These are phyloP conservation scores for Coprinopsis marcescibilis DNA, from an alignment of 768 basidiomycete genomes.

Conservation along the genomic window DNA sequence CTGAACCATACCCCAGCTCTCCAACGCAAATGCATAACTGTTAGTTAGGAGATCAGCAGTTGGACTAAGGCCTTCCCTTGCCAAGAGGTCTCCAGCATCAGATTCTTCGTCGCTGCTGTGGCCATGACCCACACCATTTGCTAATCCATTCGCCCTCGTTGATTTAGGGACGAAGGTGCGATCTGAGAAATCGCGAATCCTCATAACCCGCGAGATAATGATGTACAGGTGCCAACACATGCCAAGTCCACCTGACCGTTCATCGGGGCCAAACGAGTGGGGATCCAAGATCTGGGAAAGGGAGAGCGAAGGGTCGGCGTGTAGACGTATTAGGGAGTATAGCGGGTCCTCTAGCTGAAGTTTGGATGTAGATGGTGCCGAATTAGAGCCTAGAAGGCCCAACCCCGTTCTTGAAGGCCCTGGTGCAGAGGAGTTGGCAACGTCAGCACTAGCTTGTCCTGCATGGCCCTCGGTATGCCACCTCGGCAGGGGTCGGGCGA, in stretches of 20 bases:
- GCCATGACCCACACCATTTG: conserved; percentile 23
- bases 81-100: conserved; percentile 21
- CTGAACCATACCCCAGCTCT: conserved; percentile 72
- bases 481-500: conserved; percentile 57
- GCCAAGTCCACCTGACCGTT: conserved; percentile 62
- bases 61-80: conserved; percentile 70
- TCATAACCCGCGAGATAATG: conserved; percentile 76
- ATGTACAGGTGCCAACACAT: conserved; percentile 92
- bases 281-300: conserved; percentile 67
- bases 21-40: conserved; percentile 83
- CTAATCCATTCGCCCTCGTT: conserved; percentile 8
- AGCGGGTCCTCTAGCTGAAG: conserved; percentile 52
- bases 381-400: conserved; percentile 30
- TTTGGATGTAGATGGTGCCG: conserved; percentile 26
- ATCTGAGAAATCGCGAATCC: conserved; percentile 85
- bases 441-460: conserved; percentile 23
- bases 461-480: conserved; percentile 27
- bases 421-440: conserved; percentile 1
- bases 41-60: conserved; percentile 79
- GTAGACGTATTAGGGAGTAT: conserved; percentile 75
- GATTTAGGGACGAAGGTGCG: conserved; percentile 48
- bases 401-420: conserved; percentile 12
- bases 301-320: conserved; percentile 65
- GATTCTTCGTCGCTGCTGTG: conserved; percentile 11
- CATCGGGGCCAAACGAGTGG: conserved; percentile 66